Evolutionary conservation across 192 early-diverging fungal species (phyloP), one percentile per base, ranked within the genome.

Genomic region (Tieghemiomyces parasiticus): DNA sequence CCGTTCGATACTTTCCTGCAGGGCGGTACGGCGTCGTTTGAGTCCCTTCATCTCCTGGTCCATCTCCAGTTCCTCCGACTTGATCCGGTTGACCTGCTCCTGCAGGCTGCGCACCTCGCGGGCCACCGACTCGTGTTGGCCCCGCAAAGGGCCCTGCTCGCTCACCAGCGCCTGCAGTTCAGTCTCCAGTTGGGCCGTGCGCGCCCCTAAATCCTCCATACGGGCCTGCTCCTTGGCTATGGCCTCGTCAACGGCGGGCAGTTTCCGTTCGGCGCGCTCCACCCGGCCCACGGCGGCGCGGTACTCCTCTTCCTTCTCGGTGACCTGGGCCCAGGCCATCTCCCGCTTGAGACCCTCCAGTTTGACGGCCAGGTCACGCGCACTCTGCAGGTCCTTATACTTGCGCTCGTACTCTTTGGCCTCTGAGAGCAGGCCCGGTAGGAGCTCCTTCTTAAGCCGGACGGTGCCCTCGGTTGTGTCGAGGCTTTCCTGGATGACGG

Each of bases 381-480:
- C 81, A 45, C 76, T 74, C 28, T 74, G 67, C 75, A 85, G 78
- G 38, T 86, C 85, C 52, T 86, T 77, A 60, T 76, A 87, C 25
- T 76, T 74, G 25, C 66, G 69, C 60, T 88, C 75, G 46, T 88
- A 82, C 20, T 77, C 79, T 54, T 74, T 75, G 35, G 82, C 80
- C 59, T 78, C 72, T 19, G 81, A 71, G 53, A 80, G 76, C 45
- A 97, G 71, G 30, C 88, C 86, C 0, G 85, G 85, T 44, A 96
- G 29, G 3, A 77, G 63, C 65, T 85, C 74, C 44, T 69, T 74
- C 48, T 87, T 90, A 34, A 65, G 67, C 4, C 72, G 73, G 3
- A 85, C 71, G 1, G 80, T 76, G 1, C 59, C 68, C 32, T 75
- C 68, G 33, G 75, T 75, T 0, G 67, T 73, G 8, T 79, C 77